These are phyloP conservation scores for Elaeis oleifera DNA, from an alignment of 202 grass and related monocot species.

Conservation along the genomic window DNA sequence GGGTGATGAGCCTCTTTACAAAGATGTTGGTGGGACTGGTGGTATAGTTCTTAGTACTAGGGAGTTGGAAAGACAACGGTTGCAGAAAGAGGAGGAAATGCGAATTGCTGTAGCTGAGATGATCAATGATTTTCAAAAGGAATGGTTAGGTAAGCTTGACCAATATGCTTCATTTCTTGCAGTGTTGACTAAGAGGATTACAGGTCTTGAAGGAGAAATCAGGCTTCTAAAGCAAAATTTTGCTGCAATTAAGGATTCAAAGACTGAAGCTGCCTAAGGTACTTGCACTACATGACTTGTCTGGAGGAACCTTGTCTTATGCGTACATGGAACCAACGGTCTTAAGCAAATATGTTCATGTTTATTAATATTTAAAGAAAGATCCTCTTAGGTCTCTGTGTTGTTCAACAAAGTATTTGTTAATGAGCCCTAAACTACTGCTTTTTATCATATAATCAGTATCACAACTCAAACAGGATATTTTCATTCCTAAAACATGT, in stretches of 20 bases:
- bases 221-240: constrained; percentile 41
- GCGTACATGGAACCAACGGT: no score
- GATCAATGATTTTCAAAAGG: constrained; percentile 43
- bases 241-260: background rate
- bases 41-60: constrained; percentile 67
- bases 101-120: constrained; percentile 26
- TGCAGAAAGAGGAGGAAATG: constrained; percentile 47
- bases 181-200: constrained; percentile 14
- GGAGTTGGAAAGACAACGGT: constrained; percentile 64
- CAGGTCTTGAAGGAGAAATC: constrained; percentile 20
- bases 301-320: no score
- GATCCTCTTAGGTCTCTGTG: no score
- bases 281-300: no score
- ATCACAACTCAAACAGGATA: no score
- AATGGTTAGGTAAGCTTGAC: constrained; percentile 53
- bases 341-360: no score
- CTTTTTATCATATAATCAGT: no score
- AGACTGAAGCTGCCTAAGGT: no score
- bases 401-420: no score
- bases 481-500: no score
- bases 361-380: no score
- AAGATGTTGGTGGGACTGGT: constrained; percentile 53
- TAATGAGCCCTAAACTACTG: no score
- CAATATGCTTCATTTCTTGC: background rate
- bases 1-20: constrained; percentile 48